Evolutionary conservation across 345 rosid genomes (phyloP), one percentile per base, ranked within the genome.

Genomic region (Citrus maxima): DNA sequence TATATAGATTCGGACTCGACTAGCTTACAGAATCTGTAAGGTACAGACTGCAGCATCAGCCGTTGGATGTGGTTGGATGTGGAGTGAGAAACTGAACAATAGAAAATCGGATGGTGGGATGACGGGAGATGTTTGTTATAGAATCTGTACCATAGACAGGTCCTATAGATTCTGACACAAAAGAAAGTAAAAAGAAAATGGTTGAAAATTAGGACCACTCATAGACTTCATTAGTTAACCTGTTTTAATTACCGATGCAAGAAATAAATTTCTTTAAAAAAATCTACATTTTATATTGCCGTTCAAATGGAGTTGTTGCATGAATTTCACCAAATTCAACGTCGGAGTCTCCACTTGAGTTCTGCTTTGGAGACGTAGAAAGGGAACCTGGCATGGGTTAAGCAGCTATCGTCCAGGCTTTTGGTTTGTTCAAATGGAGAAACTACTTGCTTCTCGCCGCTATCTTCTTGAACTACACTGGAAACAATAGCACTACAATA

Each of bases 301-400:
- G 25, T 10, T 75, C 14, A 30, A 62, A 63, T 27, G 78, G 60
- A 21, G 63, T 49, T 65, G 62, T 14, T 65, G 72, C 72, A 76
- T 76, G 49, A 51, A 65, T 49, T 64, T 76, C 72, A 76, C 62
- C 63, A 76, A 76, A 51, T 51, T 65, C 13, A 51, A 49, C 37
- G 42, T 38, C 42, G 4, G 19, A 40, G 22, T 10, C 7, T 35
- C 4, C 19, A 62, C 30, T 27, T 7, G 49, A 64, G 25, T 18
- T 74, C 68, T 18, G 77, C 61, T 63, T 60, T 19, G 25, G 58
- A 38, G 40, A 60, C 67, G 25, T 18, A 37, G 65, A 61, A 63
- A 60, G 40, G 77, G 37, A 9, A 61, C 10, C 22, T 40, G 77
- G 76, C 21, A 56, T 58, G 65, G 65, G 12, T 21, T 56, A 14